Conservation (phyloP, 176 grass and related monocot genomes). For the Urochloa ruziziensis region DNA sequence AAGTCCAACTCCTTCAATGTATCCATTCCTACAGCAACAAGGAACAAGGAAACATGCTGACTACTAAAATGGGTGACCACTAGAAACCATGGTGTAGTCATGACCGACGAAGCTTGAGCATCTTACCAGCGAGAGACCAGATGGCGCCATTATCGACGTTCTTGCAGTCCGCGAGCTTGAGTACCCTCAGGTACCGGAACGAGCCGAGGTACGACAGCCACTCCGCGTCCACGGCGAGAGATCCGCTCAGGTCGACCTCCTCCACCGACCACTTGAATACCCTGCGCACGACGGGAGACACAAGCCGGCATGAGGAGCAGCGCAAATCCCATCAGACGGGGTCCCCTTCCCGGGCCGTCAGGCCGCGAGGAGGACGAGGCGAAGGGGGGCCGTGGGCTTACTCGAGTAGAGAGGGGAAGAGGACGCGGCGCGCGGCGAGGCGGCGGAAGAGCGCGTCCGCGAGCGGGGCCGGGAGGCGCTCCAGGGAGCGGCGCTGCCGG, state of each 20-base stretch:
- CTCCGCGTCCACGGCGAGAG: slow-evolving; percentile 51
- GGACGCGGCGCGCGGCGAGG: slow-evolving; percentile 59
- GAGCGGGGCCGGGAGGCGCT: slow-evolving; percentile 63
- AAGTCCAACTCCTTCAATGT: slow-evolving; percentile 75
- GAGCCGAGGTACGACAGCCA: slow-evolving; percentile 86
- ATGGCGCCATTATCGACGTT: slow-evolving; percentile 55
- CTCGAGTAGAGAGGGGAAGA: slow-evolving; percentile 87
- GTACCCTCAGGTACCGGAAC: slow-evolving; percentile 48
- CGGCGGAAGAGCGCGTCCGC: slow-evolving; percentile 74
- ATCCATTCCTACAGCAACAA: slow-evolving; percentile 63
- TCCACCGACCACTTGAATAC: slow-evolving; percentile 68
- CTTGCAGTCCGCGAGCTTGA: slow-evolving; percentile 78
- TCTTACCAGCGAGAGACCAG: slow-evolving; percentile 68
- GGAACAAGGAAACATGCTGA: not conserved
- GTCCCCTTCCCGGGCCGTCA: no score
- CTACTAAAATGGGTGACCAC: not conserved
- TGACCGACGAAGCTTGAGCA: not conserved
- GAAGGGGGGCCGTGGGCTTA: not conserved
- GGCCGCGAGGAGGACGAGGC: not conserved
- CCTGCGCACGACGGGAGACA: slow-evolving; percentile 29
- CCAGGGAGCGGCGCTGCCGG: slow-evolving; percentile 75
- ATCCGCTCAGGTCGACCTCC: slow-evolving; percentile 61
- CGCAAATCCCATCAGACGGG: not conserved
- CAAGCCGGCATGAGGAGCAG: not conserved
- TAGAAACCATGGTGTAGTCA: not conserved